Base-by-base conservation (phyloP, 139 green algal genomes). In the Ulvella scutata region DNA sequence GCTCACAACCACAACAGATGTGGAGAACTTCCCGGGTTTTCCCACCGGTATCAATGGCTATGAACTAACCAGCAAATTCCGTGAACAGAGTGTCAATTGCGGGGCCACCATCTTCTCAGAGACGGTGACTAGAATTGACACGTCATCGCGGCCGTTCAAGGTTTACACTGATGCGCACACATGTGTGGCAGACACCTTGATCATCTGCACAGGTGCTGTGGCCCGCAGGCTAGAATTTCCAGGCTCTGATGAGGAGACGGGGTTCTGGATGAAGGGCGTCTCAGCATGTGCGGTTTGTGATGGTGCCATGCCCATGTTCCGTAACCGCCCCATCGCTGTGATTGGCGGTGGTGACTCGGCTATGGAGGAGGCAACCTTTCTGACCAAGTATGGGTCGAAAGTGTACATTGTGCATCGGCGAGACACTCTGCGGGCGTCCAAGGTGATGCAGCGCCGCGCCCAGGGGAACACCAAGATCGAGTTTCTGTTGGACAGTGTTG, bases 381-480 rank as follows among this genome's bases (percentile, higher is more conserved):
- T 95, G 3, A 92, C 88, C 23, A 87, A 88, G 76, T 92, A 87
- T 21, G 84, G 83, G 34, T 81, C 67, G 61, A 90, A 92, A 72
- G 90, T 96, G 37, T 95, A 92, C 86, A 89, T 96, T 81, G 84
- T 96, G 35, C 91, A 96, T 79, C 79, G 91, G 23, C 85, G 91
- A 59, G 84, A 93, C 76, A 88, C 91, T 79, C 82, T 96, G 37
- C 80, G 91, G 3, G 91, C 90, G 2, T 89, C 78, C 79, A 93
- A 92, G 72, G 88, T 93, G 3, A 83, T 87, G 83, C 81, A 85
- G 74, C 85, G 85, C 72, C 85, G 88, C 2, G 90, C 79, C 9
- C 61, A 92, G 73, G 80, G 81, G 37, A 83, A 96, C 79, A 84
- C 86, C 37, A 95, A 96, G 81, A 92, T 96, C 60, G 82, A 94